Evolutionary conservation across 2,329 filamentous ascomycete species (phyloP), one percentile per base, ranked within the genome.

Genomic region (Macroventuria anomochaeta): DNA sequence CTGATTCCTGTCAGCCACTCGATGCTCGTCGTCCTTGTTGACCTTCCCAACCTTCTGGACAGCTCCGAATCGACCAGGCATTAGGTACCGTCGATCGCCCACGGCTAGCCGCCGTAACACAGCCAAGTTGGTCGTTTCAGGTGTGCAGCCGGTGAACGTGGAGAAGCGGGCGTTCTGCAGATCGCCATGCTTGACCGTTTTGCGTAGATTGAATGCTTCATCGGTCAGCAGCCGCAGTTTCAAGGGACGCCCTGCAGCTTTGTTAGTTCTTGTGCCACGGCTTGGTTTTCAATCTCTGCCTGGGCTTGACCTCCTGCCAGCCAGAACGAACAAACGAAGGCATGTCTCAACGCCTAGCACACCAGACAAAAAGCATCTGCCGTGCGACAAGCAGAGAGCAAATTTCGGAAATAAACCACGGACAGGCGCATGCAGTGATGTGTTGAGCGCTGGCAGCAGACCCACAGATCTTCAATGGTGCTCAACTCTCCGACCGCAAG

Each of bases 401-500:
- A 49, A 40, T 31, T 12, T 54, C 44, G 39, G 44, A 32, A 40
- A 44, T 40, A 40, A 49, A 29, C 11, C 10, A 34, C 20, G 50
- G 32, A 21, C 51, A 39, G 33, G 39, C 38, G 32, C 38, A 46
- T 40, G 49, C 49, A 28, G 49, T 17, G 26, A 33, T 33, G 42
- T 31, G 43, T 47, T 42, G 37, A 40, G 34, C 18, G 33, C 25
- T 43, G 47, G 46, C 46, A 39, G 34, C 26, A 46, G 49, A 46
- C 44, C 51, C 51, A 49, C 44, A 40, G 38, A 49, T 46, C 21
- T 46, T 54, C 51, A 34, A 25, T 23, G 38, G 17, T 46, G 28
- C 39, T 54, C 20, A 54, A 54, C 40, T 49, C 44, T 49, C 51
- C 51, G 51, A 54, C 12, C 26, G 51, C 51, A 54, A 41, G 44